phyloP scores from a whole-genome alignment of 164 flowering plant species.

The Santalum album region DNA sequence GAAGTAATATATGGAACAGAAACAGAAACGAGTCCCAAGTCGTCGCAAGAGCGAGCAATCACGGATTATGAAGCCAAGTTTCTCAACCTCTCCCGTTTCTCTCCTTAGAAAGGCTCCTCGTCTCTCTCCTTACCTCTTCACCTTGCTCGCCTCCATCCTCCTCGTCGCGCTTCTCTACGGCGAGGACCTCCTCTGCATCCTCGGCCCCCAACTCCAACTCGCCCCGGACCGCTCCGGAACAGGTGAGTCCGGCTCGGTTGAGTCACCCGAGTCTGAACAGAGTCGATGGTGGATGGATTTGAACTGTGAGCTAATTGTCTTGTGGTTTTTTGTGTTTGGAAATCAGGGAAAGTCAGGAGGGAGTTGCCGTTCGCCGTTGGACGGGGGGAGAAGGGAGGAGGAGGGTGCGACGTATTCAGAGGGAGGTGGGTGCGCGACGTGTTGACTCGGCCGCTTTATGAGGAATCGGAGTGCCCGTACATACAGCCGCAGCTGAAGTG shows the following conservation, averaged over 20 bases:
- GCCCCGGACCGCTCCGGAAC: constrained; percentile 10
- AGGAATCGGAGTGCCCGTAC: constrained; percentile 79
- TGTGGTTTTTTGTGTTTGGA: constrained; percentile 7
- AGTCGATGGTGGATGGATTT: too few species aligned
- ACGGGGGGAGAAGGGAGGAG: constrained; percentile 14
- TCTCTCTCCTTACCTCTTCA: constrained; percentile 48
- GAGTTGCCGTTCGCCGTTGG: constrained; percentile 51
- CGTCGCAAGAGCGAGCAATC: too few species aligned
- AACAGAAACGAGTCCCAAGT: too few species aligned
- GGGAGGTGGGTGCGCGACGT: constrained; percentile 82
- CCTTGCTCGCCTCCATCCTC: constrained; percentile 48
- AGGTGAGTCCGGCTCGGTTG: constrained; percentile 28
- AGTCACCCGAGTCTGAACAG: constrained; percentile 1
- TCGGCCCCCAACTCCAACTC: constrained; percentile 17
- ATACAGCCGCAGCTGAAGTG: constrained; percentile 89
- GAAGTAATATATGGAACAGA: too few species aligned
- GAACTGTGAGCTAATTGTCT: neutral
- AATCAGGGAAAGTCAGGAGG: constrained; percentile 33
- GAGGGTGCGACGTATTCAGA: constrained; percentile 53
- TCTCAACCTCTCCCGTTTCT: constrained; percentile 15
- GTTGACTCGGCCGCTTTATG: constrained; percentile 47
- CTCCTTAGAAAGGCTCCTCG: constrained; percentile 30
- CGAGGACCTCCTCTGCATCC: constrained; percentile 42
- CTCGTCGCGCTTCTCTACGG: constrained; percentile 55
- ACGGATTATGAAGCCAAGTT: constrained; percentile 43